phyloP scores from a whole-genome alignment of 2,329 filamentous ascomycete species.

The Cladosporium sp. region DNA sequence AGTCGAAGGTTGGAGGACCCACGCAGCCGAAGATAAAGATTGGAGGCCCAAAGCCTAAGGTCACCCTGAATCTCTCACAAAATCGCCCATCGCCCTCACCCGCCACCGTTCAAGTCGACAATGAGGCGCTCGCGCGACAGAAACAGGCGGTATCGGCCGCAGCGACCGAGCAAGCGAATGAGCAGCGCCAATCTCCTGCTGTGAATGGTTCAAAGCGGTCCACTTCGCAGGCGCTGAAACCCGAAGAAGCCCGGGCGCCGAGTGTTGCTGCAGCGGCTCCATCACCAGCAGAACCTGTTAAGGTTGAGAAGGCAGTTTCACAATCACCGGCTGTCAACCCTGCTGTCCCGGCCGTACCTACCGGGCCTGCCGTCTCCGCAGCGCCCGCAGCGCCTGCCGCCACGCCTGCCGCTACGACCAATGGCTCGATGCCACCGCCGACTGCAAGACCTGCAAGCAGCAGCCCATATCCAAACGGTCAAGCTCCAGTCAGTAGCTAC shows the following conservation, averaged over 20 bases:
- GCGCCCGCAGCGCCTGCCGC: constrained; percentile 18
- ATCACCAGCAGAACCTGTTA: constrained; percentile 33
- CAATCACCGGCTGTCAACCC: constrained; percentile 42
- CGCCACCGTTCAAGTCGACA: constrained; percentile 51
- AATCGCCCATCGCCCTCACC: constrained; percentile 35
- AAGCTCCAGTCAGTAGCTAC: constrained; percentile 26
- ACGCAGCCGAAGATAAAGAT: constrained; percentile 75
- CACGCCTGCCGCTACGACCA: constrained; percentile 14
- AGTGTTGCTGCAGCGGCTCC: constrained; percentile 26
- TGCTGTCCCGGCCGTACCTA: constrained; percentile 21
- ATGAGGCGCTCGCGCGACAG: constrained; percentile 50
- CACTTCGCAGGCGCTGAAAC: constrained; percentile 29
- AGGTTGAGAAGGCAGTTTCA: constrained; percentile 34
- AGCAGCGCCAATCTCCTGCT: constrained; percentile 22
- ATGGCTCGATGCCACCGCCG: constrained; percentile 31
- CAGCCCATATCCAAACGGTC: constrained; percentile 22
- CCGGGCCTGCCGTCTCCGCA: constrained; percentile 20
- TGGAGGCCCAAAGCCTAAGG: constrained; percentile 40
- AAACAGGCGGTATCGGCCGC: constrained; percentile 46
- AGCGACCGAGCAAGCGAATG: constrained; percentile 37
- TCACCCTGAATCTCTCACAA: constrained; percentile 36
- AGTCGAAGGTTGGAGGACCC: constrained; percentile 67
- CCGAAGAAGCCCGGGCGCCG: constrained; percentile 32
- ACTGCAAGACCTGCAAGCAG: constrained; percentile 25
- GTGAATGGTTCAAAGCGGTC: constrained; percentile 29